Evolutionary conservation across 306 rosid species (phyloP).

Genomic region (Prunus campanulata): DNA sequence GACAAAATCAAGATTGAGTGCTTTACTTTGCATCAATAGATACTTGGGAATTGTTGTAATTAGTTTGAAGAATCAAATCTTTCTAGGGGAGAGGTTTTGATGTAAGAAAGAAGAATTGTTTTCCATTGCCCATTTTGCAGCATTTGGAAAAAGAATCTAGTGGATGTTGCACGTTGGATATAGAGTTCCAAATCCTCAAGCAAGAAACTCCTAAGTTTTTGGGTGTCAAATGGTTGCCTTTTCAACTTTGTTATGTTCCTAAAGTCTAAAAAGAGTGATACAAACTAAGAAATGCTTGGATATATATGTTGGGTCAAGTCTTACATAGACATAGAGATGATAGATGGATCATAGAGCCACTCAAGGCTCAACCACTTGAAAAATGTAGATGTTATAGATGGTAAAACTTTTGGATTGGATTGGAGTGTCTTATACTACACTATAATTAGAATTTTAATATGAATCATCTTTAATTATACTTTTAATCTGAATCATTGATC

Average conservation of each 20-base stretch:
- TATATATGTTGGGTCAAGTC: not conserved
- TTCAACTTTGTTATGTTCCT: not conserved
- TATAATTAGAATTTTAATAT: no score
- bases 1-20: no score
- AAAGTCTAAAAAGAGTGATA: not conserved
- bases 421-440: not conserved
- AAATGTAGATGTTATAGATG: not conserved
- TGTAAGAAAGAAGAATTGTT: not conserved
- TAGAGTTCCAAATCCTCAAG: not conserved
- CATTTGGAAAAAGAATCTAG: not conserved
- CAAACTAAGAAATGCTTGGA: conserved; percentile 4
- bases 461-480: no score
- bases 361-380: not conserved
- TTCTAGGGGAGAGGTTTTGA: not conserved
- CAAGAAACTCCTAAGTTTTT: not conserved
- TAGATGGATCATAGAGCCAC: not conserved
- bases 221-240: no score
- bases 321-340: not conserved
- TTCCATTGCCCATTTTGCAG: not conserved
- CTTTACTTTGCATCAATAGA: no score
- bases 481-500: no score
- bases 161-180: not conserved
- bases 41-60: not conserved
- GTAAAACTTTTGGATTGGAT: not conserved
- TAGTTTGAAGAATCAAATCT: not conserved